Evolutionary conservation across 805 yeast genomes (phyloP).

Genomic region (Hanseniaspora jakobsenii): DNA sequence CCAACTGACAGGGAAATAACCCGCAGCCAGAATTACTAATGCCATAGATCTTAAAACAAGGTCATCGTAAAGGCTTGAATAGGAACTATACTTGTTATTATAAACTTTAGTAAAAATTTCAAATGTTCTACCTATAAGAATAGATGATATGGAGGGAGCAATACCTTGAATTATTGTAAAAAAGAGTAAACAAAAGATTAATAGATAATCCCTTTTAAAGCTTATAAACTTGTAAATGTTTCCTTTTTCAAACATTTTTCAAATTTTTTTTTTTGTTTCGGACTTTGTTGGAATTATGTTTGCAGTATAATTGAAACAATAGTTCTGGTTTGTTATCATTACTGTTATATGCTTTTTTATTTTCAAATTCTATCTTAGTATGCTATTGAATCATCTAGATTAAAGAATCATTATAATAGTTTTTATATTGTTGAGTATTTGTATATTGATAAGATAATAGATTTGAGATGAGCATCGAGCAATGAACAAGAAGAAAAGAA

Average conservation of each 20-base stretch:
- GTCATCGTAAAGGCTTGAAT: conserved; percentile 29
- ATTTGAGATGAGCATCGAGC: too few species aligned
- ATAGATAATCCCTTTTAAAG: conserved; percentile 20
- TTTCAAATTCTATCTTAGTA: too few species aligned
- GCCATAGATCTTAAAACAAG: conserved; percentile 32
- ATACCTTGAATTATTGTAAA: conserved; percentile 42
- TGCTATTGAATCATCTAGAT: too few species aligned
- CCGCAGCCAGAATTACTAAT: conserved; percentile 37
- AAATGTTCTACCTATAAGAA: conserved; percentile 58
- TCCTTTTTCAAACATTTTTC: background rate
- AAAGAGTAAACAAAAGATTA: conserved; percentile 25
- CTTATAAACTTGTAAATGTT: conserved; percentile 22
- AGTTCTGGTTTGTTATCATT: too few species aligned
- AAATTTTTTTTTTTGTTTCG: background rate
- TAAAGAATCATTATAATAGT: too few species aligned
- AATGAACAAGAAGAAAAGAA: too few species aligned
- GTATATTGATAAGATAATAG: too few species aligned
- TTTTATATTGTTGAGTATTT: too few species aligned
- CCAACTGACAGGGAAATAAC: conserved; percentile 38
- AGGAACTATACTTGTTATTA: conserved; percentile 25
- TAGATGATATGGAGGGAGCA: conserved; percentile 48
- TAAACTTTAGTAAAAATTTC: conserved; percentile 30
- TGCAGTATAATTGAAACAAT: too few species aligned
- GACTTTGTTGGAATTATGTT: background rate
- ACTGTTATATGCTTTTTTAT: too few species aligned